Evolutionary conservation across 371 early-diverging fungal species (phyloP).

Genomic region (Phascolomyces articulosus): DNA sequence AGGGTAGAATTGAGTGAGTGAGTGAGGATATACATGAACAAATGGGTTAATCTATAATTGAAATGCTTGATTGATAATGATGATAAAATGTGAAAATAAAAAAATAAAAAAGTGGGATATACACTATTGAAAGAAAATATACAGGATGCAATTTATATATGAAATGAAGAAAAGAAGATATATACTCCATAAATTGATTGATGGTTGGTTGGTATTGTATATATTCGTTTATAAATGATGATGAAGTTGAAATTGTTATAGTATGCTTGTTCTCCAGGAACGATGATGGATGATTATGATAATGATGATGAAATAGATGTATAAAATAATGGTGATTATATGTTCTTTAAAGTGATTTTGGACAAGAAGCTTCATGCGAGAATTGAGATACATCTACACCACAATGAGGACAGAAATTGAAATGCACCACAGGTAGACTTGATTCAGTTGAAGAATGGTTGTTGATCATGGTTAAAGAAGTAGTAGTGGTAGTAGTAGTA

Average conservation of each 20-base stretch:
- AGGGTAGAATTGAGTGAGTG: too few species aligned
- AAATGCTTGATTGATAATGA: background rate
- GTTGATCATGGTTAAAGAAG: background rate
- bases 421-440: background rate
- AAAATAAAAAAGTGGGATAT: background rate
- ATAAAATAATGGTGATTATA: background rate
- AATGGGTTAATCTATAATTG: background rate
- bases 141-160: too few species aligned
- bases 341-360: too few species aligned
- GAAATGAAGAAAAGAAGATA: too few species aligned
- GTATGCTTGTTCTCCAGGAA: background rate
- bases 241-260: too few species aligned
- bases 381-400: constrained; percentile 20
- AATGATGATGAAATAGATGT: too few species aligned
- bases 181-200: too few species aligned
- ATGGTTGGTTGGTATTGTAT: too few species aligned
- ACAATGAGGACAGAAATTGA: constrained; percentile 10
- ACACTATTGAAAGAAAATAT: too few species aligned
- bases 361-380: constrained; percentile 15
- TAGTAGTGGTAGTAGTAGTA: too few species aligned
- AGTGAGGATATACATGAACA: background rate
- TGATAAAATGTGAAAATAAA: background rate
- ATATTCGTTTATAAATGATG: too few species aligned
- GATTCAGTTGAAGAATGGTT: background rate
- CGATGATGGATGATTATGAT: too few species aligned